A percentile compares a stretch with the other conserved stretches of the same genome.
These are phyloP conservation scores for Linanthus parryae DNA, from an alignment of 148 eudicot genomes.

Conservation along the genomic window DNA sequence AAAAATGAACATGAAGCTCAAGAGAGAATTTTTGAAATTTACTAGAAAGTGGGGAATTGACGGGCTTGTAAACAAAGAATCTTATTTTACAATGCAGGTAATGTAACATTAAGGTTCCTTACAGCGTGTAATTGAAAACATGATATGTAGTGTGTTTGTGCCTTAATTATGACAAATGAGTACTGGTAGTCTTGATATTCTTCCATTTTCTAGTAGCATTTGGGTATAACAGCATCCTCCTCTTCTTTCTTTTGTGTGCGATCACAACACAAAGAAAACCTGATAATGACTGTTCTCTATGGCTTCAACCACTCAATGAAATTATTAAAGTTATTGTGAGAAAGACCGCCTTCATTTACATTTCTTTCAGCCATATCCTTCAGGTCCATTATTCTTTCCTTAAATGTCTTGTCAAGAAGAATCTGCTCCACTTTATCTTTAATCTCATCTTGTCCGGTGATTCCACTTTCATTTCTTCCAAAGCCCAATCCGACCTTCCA, in stretches of 20 bases:
- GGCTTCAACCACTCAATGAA: slow-evolving; percentile 6
- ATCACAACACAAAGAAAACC: background rate
- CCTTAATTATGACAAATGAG: background rate
- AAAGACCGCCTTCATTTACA: slow-evolving; percentile 5
- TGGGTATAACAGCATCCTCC: background rate
- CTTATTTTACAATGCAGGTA: too few relatives aligned
- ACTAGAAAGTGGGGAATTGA: too few relatives aligned
- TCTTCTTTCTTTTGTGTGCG: background rate
- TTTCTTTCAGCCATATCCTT: background rate
- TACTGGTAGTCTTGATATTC: background rate
- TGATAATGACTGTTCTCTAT: background rate
- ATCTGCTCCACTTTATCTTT: slow-evolving; percentile 15
- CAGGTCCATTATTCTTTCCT: slow-evolving; percentile 8
- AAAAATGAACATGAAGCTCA: too few relatives aligned
- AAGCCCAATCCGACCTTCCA: slow-evolving; percentile 16
- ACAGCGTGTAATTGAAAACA: background rate
- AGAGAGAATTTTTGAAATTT: too few relatives aligned
- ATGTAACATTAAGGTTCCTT: too few relatives aligned
- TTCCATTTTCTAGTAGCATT: background rate
- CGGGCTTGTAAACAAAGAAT: too few relatives aligned
- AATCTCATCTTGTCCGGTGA: slow-evolving; percentile 8
- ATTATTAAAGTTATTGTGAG: slow-evolving; percentile 5
- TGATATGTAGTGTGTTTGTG: background rate
- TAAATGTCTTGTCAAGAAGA: slow-evolving; percentile 1
- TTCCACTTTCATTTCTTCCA: slow-evolving; percentile 8